Evolutionary conservation across 495 filamentous ascomycete species (phyloP), one percentile per base, ranked within the genome.

Genomic region (Cetradonia linearis): DNA sequence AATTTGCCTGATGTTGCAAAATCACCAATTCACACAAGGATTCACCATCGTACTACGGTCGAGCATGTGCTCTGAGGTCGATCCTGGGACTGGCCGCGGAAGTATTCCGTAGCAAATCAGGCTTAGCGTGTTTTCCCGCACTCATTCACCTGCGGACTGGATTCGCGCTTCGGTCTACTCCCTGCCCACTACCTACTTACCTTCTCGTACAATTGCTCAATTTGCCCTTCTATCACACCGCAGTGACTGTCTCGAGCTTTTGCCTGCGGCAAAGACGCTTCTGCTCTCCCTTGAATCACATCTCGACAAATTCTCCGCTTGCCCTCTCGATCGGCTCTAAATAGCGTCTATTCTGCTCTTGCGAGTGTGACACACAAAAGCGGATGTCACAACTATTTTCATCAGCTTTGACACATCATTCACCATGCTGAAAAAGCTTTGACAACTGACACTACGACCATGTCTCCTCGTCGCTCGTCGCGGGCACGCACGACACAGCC

Each of bases 381-480:
- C 38, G 37, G 34, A 59, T 30, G 23, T 53, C 34, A 30, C 33
- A n/a, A 2, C 42, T 23, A 28, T 8, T 9, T 40, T 9, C 38
- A 28, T 5, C 13, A 61, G 49, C 37, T 37, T 54, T 30, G 13
- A 34, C 10, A 14, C 18, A 36, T 28, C 34, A 31, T 47, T 28
- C 5, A 37, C n/a, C 48, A 55, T 61, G 50, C 37, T 47, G 47
- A 36, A n/a, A 44, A 33, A 37, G 20, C 30, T 5, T 28, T 63
- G 31, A 44, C 38, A 37, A 47, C 18, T 52, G 47, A 56, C 33
- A 42, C 13, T 23, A 54, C 64, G 63, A 66, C 67, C 66, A 81
- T 81, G 75, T 86, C 88, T 67, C 87, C 90, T 67, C 86, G 93
- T 71, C 89, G 93, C 71, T 95, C 91, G 55, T 93, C 92, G 67